Evolutionary conservation across 495 filamentous ascomycete genomes (phyloP), one percentile per base, ranked within the genome.

Genomic region (Penicillium nucicola): DNA sequence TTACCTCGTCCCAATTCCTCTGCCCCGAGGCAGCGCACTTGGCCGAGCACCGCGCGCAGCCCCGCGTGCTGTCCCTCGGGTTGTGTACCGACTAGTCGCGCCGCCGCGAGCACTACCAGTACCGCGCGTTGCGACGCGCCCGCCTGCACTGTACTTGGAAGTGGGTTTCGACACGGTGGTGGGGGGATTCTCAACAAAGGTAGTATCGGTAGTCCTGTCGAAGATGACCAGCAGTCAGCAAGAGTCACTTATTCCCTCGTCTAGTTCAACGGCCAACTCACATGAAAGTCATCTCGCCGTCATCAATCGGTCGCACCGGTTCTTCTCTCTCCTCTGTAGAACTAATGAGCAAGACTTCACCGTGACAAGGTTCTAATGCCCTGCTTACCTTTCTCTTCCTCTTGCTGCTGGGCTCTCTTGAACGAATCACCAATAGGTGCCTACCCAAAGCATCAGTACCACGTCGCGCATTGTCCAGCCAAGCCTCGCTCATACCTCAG

Each of bases 121-220:
- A 17, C 64, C 66, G 40, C 54, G 55, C 34, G 58, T 45, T 1
- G 48, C 62, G 60, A 72, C 59, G 31, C 67, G 59, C 31, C 58
- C 57, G 5, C 53, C 56, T 11, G 80, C 81, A 33, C 80, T 62
- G 60, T 84, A 84, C 55, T 83, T 87, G n/a, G 80, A 72, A 2
- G 84, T 67, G 4, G 80, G 71, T 66, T 84, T 89, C 5, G 84
- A 83, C 8, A 65, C 42, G 17, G 64, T 70, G 30, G 77, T 82
- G 1, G 88, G 82, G 13, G 91, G 90, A 63, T 96, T 87, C 18
- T 95, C 90, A 19, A 96, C 83, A 60, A 97, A 98, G 11, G 90
- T 90, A 12, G 90, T 96, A 67, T 97, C 93, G 22, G 88, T 96
- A 20, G 92, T 97, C 76, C 90, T 93, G 56, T 6, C 9, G 36